Percentiles rank a stretch among this genome's conserved stretches.
phyloP scores from a whole-genome alignment of 306 rosid species.

The Arachis hypogaea region DNA sequence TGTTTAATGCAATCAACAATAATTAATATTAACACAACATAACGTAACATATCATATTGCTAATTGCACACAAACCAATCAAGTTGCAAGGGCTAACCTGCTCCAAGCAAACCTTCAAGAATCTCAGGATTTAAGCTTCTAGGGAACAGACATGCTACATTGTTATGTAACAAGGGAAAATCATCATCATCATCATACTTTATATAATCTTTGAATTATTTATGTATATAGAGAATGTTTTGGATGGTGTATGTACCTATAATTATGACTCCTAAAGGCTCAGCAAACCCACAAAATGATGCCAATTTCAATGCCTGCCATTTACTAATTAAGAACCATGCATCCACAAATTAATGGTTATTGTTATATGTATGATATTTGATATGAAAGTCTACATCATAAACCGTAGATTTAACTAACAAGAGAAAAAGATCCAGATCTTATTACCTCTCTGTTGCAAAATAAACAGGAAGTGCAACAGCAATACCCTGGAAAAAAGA shows the following conservation, averaged over 20 bases:
- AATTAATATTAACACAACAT: too few species aligned
- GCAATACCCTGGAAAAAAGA: conserved; percentile 69
- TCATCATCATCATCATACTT: not conserved
- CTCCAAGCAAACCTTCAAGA: conserved; percentile 92
- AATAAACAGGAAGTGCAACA: conserved; percentile 92
- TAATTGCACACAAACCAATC: too few species aligned
- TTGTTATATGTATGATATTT: conserved; percentile 11
- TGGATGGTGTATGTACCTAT: conserved; percentile 72
- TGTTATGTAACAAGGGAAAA: conserved; percentile 13
- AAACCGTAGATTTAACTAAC: too few species aligned
- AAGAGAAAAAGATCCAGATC: too few species aligned
- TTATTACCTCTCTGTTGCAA: conserved; percentile 72
- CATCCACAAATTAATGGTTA: conserved; percentile 30
- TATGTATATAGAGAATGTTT: too few species aligned
- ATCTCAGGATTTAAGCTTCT: conserved; percentile 89
- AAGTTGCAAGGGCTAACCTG: conserved; percentile 57
- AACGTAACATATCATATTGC: too few species aligned
- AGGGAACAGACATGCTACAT: conserved; percentile 90
- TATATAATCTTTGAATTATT: too few species aligned
- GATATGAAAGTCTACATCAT: too few species aligned
- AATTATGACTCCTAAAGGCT: conserved; percentile 86
- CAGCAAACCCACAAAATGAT: conserved; percentile 93
- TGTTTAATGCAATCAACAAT: too few species aligned
- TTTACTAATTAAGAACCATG: conserved; percentile 53
- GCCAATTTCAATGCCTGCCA: conserved; percentile 99